These are phyloP conservation scores for Lenwebbia sp. DNA, from an alignment of 345 rosid species.

Conservation along the genomic window DNA sequence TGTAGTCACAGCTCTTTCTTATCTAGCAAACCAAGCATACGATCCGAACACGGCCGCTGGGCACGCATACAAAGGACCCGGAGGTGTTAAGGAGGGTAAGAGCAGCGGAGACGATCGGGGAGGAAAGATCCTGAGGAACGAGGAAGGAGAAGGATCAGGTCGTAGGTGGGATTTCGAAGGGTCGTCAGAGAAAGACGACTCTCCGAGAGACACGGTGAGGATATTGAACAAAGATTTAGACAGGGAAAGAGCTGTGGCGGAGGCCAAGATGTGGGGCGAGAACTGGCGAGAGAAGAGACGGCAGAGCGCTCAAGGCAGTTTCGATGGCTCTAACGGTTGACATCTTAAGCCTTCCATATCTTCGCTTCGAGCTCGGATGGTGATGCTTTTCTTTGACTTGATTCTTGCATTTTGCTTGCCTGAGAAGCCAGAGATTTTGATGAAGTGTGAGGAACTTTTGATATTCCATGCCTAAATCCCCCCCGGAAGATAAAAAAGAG, in stretches of 20 bases:
- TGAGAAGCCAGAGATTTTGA: background rate
- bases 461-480: background rate
- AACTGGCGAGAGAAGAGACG: conserved; percentile 83
- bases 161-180: conserved; percentile 66
- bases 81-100: conserved; percentile 34
- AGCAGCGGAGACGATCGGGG: conserved; percentile 54
- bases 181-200: conserved; percentile 83
- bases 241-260: conserved; percentile 89
- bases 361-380: background rate
- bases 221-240: conserved; percentile 62
- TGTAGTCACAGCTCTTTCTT: conserved; percentile 89
- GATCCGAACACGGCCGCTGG: conserved; percentile 34
- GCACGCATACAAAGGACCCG: conserved; percentile 13
- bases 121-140: conserved; percentile 43
- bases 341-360: background rate
- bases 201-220: conserved; percentile 66
- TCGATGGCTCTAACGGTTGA: conserved; percentile 31
- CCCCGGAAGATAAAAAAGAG: background rate
- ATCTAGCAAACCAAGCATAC: conserved; percentile 75
- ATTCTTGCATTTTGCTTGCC: background rate
- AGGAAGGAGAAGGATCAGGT: conserved; percentile 72
- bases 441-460: background rate
- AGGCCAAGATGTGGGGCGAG: conserved; percentile 99
- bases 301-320: conserved; percentile 58
- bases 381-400: background rate